Evolutionary conservation across 768 basidiomycete species (phyloP).

Genomic region (Mycena latifolia): DNA sequence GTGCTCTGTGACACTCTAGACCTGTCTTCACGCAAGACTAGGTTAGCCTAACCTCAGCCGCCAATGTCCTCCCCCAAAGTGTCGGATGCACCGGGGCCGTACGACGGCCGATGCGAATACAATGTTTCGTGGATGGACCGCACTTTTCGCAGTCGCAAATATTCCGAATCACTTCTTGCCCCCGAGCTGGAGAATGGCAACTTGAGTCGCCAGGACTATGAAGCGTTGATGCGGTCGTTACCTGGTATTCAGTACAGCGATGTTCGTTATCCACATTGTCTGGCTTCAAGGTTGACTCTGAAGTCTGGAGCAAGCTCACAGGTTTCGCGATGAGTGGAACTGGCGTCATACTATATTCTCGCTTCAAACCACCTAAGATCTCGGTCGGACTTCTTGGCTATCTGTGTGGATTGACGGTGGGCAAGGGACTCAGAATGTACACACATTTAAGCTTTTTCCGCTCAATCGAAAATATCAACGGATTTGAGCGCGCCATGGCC

Average conservation of each 20-base stretch:
- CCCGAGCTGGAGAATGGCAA: conserved; percentile 31
- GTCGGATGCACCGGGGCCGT: no score
- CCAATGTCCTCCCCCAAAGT: no score
- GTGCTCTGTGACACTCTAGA: no score
- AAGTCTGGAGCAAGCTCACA: conserved; percentile 1
- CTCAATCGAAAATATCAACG: conserved; percentile 25
- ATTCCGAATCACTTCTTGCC: conserved; percentile 18
- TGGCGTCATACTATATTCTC: background rate
- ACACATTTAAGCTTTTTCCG: conserved; percentile 8
- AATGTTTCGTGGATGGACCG: conserved; percentile 25
- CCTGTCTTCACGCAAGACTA: no score
- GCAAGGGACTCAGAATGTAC: conserved; percentile 3
- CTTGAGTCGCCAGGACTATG: conserved; percentile 28
- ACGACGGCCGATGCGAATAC: conserved; percentile 15
- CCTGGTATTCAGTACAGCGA: conserved; percentile 11
- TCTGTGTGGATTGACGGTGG: background rate
- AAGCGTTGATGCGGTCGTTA: background rate
- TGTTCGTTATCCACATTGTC: conserved; percentile 1
- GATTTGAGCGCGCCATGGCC: conserved; percentile 35
- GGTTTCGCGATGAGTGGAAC: background rate
- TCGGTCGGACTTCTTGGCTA: conserved; percentile 1
- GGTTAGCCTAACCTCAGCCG: no score
- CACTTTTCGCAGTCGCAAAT: conserved; percentile 14
- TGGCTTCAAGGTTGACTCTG: background rate
- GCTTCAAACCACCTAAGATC: background rate